phyloP scores from a whole-genome alignment of 768 basidiomycete species.

The Dioszegia crocea region DNA sequence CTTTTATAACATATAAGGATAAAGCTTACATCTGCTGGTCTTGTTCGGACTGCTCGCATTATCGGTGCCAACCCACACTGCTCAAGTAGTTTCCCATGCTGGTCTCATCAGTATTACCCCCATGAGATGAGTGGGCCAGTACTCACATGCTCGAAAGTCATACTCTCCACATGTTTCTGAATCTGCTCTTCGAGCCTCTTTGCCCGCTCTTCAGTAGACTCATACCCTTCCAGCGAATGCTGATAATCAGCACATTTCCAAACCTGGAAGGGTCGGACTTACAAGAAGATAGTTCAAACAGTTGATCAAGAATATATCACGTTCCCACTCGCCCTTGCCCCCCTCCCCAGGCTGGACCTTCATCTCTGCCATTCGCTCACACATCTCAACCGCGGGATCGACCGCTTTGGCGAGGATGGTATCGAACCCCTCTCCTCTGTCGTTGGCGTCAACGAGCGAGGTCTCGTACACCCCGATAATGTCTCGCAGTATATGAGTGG shows the following conservation, averaged over 20 bases:
- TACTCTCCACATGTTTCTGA: slow-evolving; percentile 59
- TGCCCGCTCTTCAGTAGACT: slow-evolving; percentile 52
- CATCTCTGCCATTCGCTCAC: slow-evolving; percentile 61
- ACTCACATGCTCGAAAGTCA: slow-evolving; percentile 82
- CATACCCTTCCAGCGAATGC: slow-evolving; percentile 45
- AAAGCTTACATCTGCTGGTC: slow-evolving; percentile 48
- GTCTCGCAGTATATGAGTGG: slow-evolving; percentile 76
- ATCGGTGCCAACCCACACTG: slow-evolving; percentile 53
- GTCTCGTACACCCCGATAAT: slow-evolving; percentile 84
- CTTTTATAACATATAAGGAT: background rate
- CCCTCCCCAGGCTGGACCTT: slow-evolving; percentile 18
- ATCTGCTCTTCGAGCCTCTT: slow-evolving; percentile 60
- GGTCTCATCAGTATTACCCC: background rate
- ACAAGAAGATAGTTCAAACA: slow-evolving; percentile 80
- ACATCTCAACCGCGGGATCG: slow-evolving; percentile 77
- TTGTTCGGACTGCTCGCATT: slow-evolving; percentile 47
- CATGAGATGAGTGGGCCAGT: background rate
- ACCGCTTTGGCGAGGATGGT: slow-evolving; percentile 76
- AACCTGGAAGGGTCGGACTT: slow-evolving; percentile 20
- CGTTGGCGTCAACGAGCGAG: slow-evolving; percentile 69
- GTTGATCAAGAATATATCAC: slow-evolving; percentile 76
- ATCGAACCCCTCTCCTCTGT: slow-evolving; percentile 58
- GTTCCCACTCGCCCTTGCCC: slow-evolving; percentile 74
- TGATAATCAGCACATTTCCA: slow-evolving; percentile 10
- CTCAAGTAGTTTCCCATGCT: slow-evolving; percentile 51